Conservation (phyloP, 2,329 filamentous ascomycete genomes). For the Penicillium sp. region DNA sequence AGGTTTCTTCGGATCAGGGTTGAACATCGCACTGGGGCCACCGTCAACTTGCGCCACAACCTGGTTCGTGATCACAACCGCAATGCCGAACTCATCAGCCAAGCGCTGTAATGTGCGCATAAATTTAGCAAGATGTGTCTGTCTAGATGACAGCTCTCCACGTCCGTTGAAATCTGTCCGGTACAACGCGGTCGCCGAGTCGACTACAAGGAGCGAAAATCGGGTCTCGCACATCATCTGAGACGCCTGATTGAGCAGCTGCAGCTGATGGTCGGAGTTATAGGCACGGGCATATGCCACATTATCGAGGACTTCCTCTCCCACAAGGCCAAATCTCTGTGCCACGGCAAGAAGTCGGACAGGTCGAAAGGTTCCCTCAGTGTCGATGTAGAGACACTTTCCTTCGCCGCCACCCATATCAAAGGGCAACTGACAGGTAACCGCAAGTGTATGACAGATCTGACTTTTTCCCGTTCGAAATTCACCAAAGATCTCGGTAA, state of each 20-base stretch:
- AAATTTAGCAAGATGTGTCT: slow-evolving; percentile 57
- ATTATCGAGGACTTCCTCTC: slow-evolving; percentile 97
- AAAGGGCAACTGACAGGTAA: slow-evolving; percentile 95
- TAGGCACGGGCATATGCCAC: slow-evolving; percentile 97
- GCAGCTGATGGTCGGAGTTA: slow-evolving; percentile 96
- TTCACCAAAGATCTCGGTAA: slow-evolving; percentile 97
- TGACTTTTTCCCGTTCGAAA: slow-evolving; percentile 98
- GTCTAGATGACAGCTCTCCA: slow-evolving; percentile 90
- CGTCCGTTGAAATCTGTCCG: slow-evolving; percentile 96
- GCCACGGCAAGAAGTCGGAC: slow-evolving; percentile 89
- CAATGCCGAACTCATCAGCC: slow-evolving; percentile 84
- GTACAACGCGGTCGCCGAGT: slow-evolving; percentile 93
- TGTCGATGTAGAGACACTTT: slow-evolving; percentile 98
- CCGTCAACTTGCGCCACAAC: slow-evolving; percentile 98
- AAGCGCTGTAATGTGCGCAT: slow-evolving; percentile 50
- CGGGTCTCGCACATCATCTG: slow-evolving; percentile 99
- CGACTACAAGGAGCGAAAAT: slow-evolving; percentile 92
- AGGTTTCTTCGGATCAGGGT: slow-evolving; percentile 97
- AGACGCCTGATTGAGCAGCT: slow-evolving; percentile 89
- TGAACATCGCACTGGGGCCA: slow-evolving; percentile 96
- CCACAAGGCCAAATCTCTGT: slow-evolving; percentile 89
- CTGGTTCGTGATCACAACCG: slow-evolving; percentile 97
- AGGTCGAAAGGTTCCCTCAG: slow-evolving; percentile 93
- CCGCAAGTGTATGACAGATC: slow-evolving; percentile 96
- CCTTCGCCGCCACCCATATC: slow-evolving; percentile 99